phyloP scores from a whole-genome alignment of 2,329 filamentous ascomycete genomes.

The Cylindrodendrum hubeiense region DNA sequence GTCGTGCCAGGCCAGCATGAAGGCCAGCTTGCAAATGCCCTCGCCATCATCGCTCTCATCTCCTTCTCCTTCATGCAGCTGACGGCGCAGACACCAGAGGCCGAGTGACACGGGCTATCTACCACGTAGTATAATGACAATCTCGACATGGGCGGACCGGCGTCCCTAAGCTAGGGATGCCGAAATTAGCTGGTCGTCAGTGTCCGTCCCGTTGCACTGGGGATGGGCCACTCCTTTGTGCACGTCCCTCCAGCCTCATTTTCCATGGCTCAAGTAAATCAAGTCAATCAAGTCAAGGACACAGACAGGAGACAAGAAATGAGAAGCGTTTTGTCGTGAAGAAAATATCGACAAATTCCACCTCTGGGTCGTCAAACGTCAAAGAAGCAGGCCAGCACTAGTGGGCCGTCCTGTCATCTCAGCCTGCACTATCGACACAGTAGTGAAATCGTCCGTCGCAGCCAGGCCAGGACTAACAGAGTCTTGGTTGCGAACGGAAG shows the following conservation, averaged over 20 bases:
- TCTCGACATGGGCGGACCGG: constrained; percentile 28
- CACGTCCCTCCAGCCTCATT: constrained; percentile 24
- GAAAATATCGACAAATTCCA: not conserved
- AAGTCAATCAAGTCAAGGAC: not conserved
- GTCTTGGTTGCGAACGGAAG: constrained; percentile 17
- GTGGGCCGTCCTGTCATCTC: not conserved
- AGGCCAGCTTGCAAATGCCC: not conserved
- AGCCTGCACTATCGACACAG: not conserved
- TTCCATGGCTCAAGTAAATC: constrained; percentile 2
- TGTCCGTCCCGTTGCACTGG: constrained; percentile 41
- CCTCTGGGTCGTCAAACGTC: not conserved
- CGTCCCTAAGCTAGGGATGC: constrained; percentile 39
- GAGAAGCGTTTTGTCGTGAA: not conserved
- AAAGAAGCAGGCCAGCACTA: not conserved
- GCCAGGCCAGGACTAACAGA: not conserved
- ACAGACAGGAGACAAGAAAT: not conserved
- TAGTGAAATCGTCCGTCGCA: constrained; percentile 4
- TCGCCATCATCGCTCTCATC: not conserved
- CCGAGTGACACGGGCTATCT: not conserved
- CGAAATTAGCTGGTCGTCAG: constrained; percentile 43
- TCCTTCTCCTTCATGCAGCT: constrained; percentile 13
- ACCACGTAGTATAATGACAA: constrained; percentile 18
- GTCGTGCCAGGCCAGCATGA: not conserved
- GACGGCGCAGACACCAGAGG: not conserved
- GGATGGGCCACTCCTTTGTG: constrained; percentile 38